phyloP scores from a whole-genome alignment of 1,139 yeast species.

The Pichia sp. region DNA sequence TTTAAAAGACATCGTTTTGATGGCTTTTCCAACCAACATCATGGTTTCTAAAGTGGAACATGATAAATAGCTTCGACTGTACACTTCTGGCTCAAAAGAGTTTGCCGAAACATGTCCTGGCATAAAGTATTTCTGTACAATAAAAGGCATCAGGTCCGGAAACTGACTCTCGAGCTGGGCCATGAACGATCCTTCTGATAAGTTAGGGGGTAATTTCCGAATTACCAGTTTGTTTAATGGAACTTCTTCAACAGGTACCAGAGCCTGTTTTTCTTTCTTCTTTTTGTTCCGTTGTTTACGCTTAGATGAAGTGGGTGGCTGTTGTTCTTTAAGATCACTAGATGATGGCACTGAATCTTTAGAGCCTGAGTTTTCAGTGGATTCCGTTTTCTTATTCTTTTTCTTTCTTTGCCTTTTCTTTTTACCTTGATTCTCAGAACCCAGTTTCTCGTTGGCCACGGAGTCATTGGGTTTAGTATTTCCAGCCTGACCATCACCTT shows the following conservation, averaged over 20 bases:
- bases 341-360: too few species aligned
- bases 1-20: conserved; percentile 11
- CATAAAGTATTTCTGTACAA: conserved; percentile 27
- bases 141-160: conserved; percentile 4
- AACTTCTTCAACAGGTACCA: background rate
- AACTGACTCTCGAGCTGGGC: conserved; percentile 7
- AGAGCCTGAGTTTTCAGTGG: too few species aligned
- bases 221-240: conserved; percentile 25
- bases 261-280: background rate
- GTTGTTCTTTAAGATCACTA: too few species aligned
- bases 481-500: background rate
- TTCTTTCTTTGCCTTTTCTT: background rate
- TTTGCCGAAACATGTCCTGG: conserved; percentile 26
- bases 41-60: conserved; percentile 16
- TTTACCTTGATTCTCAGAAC: background rate
- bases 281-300: background rate
- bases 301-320: too few species aligned
- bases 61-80: conserved; percentile 20
- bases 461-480: background rate
- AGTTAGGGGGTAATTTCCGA: conserved; percentile 31
- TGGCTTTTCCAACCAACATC: conserved; percentile 10
- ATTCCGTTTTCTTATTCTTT: background rate
- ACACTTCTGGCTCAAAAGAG: conserved; percentile 15
- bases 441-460: background rate
- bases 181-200: conserved; percentile 25